Conservation (phyloP, 768 basidiomycete species). For the Tylopilus intermedius region DNA sequence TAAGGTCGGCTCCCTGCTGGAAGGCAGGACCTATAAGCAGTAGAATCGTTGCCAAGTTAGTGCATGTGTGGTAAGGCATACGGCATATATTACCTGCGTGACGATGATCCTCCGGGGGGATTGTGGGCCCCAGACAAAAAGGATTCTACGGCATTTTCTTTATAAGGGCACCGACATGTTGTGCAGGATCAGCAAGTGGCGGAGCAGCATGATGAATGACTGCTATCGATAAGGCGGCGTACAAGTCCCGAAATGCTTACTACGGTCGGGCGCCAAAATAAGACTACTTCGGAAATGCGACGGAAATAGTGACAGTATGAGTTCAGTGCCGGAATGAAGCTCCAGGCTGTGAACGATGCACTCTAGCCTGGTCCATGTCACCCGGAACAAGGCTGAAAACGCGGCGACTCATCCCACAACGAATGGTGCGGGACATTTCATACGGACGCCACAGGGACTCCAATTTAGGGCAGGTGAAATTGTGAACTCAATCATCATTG, state of each 20-base stretch:
- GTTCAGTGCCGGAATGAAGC: slow-evolving; percentile 18
- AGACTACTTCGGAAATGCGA: slow-evolving; percentile 20
- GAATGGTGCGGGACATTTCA: slow-evolving; percentile 5
- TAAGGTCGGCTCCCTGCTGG: slow-evolving; percentile 43
- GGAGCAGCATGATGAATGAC: slow-evolving; percentile 13
- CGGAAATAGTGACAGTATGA: slow-evolving; percentile 22
- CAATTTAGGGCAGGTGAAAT: slow-evolving; percentile 33
- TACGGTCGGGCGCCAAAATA: slow-evolving; percentile 14
- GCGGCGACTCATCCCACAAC: slow-evolving; percentile 5
- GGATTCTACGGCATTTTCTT: slow-evolving; percentile 20
- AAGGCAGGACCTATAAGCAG: slow-evolving; percentile 31
- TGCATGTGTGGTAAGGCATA: slow-evolving; percentile 7
- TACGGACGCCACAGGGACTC: slow-evolving; percentile 26
- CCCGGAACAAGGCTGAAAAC: slow-evolving; percentile 10
- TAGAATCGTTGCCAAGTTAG: slow-evolving; percentile 10
- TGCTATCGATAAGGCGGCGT: slow-evolving; percentile 30
- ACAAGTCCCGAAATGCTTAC: slow-evolving; percentile 22
- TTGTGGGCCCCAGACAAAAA: slow-evolving; percentile 30
- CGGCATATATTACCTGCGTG: slow-evolving; percentile 29
- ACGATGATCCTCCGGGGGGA: slow-evolving; percentile 28
- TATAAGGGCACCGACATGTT: slow-evolving; percentile 26
- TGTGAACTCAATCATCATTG: slow-evolving; percentile 17
- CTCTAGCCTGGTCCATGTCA: slow-evolving; percentile 9
- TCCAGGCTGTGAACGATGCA: slow-evolving; percentile 11
- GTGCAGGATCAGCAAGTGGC: slow-evolving; percentile 22